Evolutionary conservation across 2,329 filamentous ascomycete genomes (phyloP).

Genomic region (Anisogramma anomala): DNA sequence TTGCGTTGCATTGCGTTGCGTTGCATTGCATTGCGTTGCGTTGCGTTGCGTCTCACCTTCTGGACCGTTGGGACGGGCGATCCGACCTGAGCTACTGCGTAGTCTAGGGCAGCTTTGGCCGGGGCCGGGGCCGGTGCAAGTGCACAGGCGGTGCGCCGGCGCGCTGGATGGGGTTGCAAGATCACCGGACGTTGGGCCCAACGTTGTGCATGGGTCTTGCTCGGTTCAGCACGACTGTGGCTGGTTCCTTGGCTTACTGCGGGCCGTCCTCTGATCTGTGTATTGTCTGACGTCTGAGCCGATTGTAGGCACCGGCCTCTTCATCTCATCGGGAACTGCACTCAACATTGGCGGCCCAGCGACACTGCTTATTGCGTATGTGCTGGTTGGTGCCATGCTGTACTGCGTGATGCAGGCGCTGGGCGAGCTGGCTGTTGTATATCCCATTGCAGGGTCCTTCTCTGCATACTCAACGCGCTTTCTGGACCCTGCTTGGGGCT

Average conservation of each 20-base stretch:
- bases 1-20: too few relatives aligned
- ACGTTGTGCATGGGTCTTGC: neutral
- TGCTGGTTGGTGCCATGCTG: slow-evolving; percentile 72
- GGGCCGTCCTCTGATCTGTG: neutral
- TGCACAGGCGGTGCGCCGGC: too few relatives aligned
- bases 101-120: neutral
- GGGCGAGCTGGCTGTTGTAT: slow-evolving; percentile 82
- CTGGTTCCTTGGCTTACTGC: neutral
- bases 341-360: slow-evolving; percentile 65
- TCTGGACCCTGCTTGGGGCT: slow-evolving; percentile 86
- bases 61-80: too few relatives aligned
- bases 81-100: neutral
- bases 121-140: too few relatives aligned
- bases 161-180: neutral
- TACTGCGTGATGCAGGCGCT: slow-evolving; percentile 87
- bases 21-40: too few relatives aligned
- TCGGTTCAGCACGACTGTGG: too few relatives aligned
- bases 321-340: slow-evolving; percentile 69
- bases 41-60: too few relatives aligned
- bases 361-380: slow-evolving; percentile 65
- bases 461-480: slow-evolving; percentile 87
- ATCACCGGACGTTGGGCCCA: neutral
- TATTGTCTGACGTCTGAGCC: neutral
- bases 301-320: slow-evolving; percentile 60
- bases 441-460: slow-evolving; percentile 85